Conservation (phyloP, 2,329 filamentous ascomycete genomes). For the Metarhizium humberi region DNA sequence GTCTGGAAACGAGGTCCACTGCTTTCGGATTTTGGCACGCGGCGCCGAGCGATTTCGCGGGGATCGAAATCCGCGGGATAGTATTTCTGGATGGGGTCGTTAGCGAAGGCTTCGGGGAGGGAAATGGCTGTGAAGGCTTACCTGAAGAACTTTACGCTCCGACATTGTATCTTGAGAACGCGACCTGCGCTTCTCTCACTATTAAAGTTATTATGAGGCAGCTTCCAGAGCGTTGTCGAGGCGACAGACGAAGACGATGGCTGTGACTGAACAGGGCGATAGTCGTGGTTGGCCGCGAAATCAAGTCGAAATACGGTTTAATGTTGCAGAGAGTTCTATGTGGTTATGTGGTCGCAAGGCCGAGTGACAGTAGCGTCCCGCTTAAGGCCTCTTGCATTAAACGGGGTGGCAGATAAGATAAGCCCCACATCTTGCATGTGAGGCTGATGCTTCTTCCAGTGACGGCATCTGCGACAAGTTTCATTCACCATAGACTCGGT, state of each 20-base stretch:
- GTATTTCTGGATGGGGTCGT: slow-evolving; percentile 34
- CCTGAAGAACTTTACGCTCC: slow-evolving; percentile 68
- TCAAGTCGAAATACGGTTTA: neutral
- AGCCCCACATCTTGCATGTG: slow-evolving; percentile 2
- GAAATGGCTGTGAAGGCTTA: slow-evolving; percentile 2
- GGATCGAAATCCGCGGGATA: slow-evolving; percentile 84
- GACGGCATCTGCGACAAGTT: neutral
- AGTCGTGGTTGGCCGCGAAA: neutral
- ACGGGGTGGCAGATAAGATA: slow-evolving; percentile 3
- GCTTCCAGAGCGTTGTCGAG: neutral
- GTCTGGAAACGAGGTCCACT: slow-evolving; percentile 74
- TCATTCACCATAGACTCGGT: neutral
- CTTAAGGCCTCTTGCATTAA: neutral
- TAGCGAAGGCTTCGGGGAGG: neutral
- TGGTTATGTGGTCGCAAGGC: neutral
- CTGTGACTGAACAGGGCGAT: neutral
- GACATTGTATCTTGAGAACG: slow-evolving; percentile 51
- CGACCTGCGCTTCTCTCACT: neutral
- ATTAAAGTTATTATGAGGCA: neutral
- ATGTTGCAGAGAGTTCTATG: neutral
- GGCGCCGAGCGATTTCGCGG: slow-evolving; percentile 62
- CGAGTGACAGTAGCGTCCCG: neutral
- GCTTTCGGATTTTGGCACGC: slow-evolving; percentile 49
- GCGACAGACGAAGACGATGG: neutral
- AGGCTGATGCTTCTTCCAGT: neutral